These are phyloP conservation scores for Microbotryum intermedium DNA, from an alignment of 1,284 basidiomycete genomes.

Conservation along the genomic window DNA sequence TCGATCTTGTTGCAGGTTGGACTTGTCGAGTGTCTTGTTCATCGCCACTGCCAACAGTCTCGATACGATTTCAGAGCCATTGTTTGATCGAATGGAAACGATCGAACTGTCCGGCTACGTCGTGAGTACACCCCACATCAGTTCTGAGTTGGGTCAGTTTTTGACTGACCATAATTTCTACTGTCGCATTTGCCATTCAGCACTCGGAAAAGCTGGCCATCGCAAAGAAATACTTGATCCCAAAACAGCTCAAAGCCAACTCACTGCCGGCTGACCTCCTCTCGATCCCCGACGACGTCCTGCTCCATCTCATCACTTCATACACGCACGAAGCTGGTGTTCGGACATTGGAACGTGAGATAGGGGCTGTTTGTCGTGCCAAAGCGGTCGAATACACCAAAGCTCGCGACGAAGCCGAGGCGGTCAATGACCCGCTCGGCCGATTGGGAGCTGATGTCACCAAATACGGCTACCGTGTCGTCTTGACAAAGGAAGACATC, in stretches of 20 bases:
- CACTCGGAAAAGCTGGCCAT: slow-evolving; percentile 43
- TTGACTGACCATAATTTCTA: slow-evolving; percentile 64
- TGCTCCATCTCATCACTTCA: slow-evolving; percentile 61
- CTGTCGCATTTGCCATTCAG: no score
- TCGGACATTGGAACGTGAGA: slow-evolving; percentile 75
- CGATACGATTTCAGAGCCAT: slow-evolving; percentile 41
- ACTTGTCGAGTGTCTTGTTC: slow-evolving; percentile 39
- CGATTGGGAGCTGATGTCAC: slow-evolving; percentile 21
- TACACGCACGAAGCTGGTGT: slow-evolving; percentile 89
- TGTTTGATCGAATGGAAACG: slow-evolving; percentile 43
- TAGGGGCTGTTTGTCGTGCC: slow-evolving; percentile 72
- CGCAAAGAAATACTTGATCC: slow-evolving; percentile 54
- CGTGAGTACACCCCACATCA: slow-evolving; percentile 5
- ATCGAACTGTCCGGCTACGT: slow-evolving; percentile 42
- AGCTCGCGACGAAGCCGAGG: slow-evolving; percentile 47
- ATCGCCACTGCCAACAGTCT: slow-evolving; percentile 44
- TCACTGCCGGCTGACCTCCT: slow-evolving; percentile 52
- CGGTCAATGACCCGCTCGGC: background rate
- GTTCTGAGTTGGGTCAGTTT: slow-evolving; percentile 44
- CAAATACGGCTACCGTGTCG: slow-evolving; percentile 49
- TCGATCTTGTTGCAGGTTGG: slow-evolving; percentile 11
- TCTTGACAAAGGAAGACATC: slow-evolving; percentile 63
- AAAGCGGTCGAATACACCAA: slow-evolving; percentile 86
- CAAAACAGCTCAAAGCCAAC: slow-evolving; percentile 69
- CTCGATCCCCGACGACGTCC: slow-evolving; percentile 55